Evolutionary conservation across 495 filamentous ascomycete species (phyloP), one percentile per base, ranked within the genome.

Genomic region (Platismatia glauca): DNA sequence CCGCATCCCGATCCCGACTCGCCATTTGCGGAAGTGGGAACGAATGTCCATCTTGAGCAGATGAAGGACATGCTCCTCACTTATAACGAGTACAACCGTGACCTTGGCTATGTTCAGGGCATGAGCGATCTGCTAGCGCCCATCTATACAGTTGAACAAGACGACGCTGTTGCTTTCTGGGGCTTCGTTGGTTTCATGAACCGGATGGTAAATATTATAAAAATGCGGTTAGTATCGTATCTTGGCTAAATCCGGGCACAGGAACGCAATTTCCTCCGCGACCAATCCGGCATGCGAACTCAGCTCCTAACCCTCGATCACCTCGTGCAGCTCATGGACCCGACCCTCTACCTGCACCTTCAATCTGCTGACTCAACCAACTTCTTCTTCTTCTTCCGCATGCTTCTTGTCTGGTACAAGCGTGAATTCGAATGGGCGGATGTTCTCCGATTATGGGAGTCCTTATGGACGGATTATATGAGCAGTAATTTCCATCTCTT

Each of bases 301-400:
- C 95, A 98, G 70, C 87, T 97, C 7, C 79, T 91, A 8, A 89
- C 93, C 0, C 82, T 97, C 2, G 91, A 97, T 68, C 90, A 97
- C 59, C 84, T 97, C 2, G 89, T 97, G 16, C 91, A 95, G 69
- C 87, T 98, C 58, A 91, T 98, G 86, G 94, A 98, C 67, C 92
- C 94, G 0, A 88, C 91, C 69, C 84, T 98, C 44, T 97, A 97
- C 69, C 76, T 89, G 13, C 94, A 98, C 70, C 81, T 98, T 0
- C 84, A 96, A 70, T 84, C 81, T 11, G 90, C 92, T 31, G 95
- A 97, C 65, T 90, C 86, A 68, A 97, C 94, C 24, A 97, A 98
- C 74, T 98, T 97, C 75, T 98, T 98, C 74, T 98, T 98, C 79
- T 97, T 97, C 79, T 98, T 97, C 82, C 86, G 94, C 31, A 97